phyloP scores from a whole-genome alignment of 2,329 filamentous ascomycete species.

The Colletotrichum ledebouriae region DNA sequence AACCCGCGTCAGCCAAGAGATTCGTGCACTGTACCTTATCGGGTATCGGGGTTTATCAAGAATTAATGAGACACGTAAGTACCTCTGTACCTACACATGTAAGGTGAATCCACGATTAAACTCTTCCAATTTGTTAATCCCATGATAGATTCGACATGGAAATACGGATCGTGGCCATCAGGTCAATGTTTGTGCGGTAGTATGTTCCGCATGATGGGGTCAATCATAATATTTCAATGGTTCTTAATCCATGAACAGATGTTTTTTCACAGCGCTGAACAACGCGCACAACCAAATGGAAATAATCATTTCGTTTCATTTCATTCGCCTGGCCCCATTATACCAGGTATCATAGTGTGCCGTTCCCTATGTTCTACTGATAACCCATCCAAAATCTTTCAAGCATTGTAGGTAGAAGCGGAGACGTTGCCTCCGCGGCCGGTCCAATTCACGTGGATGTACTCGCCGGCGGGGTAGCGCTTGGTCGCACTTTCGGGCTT shows the following conservation, averaged over 20 bases:
- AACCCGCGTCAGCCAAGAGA: background rate
- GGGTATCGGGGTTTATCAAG: background rate
- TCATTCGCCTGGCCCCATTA: conserved; percentile 38
- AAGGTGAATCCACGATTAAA: no score
- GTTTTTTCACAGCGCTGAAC: background rate
- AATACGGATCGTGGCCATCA: no score
- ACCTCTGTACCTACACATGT: background rate
- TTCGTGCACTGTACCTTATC: background rate
- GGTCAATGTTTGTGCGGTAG: no score
- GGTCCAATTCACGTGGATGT: conserved; percentile 99
- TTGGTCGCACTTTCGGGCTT: conserved; percentile 83
- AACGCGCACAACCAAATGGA: conserved; percentile 4
- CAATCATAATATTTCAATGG: no score
- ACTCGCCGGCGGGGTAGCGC: conserved; percentile 86
- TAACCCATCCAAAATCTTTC: conserved; percentile 55
- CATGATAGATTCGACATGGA: no score
- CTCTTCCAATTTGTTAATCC: background rate
- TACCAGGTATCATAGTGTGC: conserved; percentile 40
- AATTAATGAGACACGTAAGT: background rate
- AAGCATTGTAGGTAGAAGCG: conserved; percentile 97
- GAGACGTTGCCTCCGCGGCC: conserved; percentile 97
- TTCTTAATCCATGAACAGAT: no score
- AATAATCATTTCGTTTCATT: conserved; percentile 41
- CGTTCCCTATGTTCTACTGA: conserved; percentile 38
- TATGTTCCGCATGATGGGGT: no score